Conservation (phyloP, 1,284 basidiomycete species). For the Singerocomus inundabilis region DNA sequence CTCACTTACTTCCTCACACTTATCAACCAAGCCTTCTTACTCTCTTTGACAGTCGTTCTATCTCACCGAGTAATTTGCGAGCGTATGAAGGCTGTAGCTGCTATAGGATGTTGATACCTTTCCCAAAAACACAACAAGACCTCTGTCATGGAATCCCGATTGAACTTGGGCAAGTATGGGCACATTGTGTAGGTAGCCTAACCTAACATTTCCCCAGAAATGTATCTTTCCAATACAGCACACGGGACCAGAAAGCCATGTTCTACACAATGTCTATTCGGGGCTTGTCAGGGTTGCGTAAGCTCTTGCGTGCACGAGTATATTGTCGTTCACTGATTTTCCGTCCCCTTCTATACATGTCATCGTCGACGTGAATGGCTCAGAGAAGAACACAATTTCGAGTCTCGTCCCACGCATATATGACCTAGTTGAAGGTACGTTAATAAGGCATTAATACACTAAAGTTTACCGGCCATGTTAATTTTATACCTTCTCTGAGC, state of each 20-base stretch:
- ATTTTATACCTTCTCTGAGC: slow-evolving; percentile 52
- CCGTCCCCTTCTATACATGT: slow-evolving; percentile 49
- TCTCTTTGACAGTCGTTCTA: slow-evolving; percentile 57
- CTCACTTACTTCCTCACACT: slow-evolving; percentile 72
- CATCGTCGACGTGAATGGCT: slow-evolving; percentile 75
- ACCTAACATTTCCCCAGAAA: slow-evolving; percentile 39
- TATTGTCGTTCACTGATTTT: neutral
- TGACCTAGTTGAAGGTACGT: slow-evolving; percentile 62
- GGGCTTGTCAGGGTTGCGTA: slow-evolving; percentile 72
- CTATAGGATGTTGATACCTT: no score
- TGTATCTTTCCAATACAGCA: slow-evolving; percentile 75
- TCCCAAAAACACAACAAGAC: slow-evolving; percentile 59
- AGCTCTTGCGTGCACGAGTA: slow-evolving; percentile 23
- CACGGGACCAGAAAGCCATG: slow-evolving; percentile 55
- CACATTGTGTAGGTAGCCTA: neutral
- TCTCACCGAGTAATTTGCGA: slow-evolving; percentile 54
- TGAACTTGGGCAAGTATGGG: slow-evolving; percentile 57
- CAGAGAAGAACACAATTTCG: slow-evolving; percentile 75
- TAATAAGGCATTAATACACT: no score
- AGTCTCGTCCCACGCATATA: slow-evolving; percentile 71
- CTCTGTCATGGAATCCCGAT: slow-evolving; percentile 57
- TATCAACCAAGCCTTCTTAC: slow-evolving; percentile 56
- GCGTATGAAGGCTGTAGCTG: slow-evolving; percentile 65
- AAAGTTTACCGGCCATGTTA: no score
- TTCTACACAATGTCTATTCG: slow-evolving; percentile 59